A percentile compares a stretch with the other conserved stretches of the same genome.
Evolutionary conservation across 352 stramenopile genomes (phyloP).

Genomic region (Pythium apleroticum): DNA sequence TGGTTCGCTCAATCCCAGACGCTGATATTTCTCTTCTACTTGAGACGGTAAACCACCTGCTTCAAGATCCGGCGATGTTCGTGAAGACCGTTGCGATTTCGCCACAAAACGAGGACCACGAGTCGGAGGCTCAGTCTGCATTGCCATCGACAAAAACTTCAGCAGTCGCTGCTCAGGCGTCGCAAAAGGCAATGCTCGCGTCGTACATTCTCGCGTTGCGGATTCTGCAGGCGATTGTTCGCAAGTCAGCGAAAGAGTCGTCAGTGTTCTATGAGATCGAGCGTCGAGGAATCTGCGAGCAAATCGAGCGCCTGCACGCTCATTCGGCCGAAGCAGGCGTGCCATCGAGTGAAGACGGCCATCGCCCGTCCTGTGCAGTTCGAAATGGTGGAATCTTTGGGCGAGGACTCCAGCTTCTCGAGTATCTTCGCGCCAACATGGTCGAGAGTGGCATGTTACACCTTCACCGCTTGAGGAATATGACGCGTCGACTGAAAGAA

Average conservation of each 20-base stretch:
- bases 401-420: slow-evolving; percentile 48
- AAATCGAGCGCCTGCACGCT: slow-evolving; percentile 63
- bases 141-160: neutral
- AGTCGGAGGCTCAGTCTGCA: neutral
- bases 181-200: slow-evolving; percentile 21
- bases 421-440: slow-evolving; percentile 63
- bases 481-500: slow-evolving; percentile 57
- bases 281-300: slow-evolving; percentile 71
- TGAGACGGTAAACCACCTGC: slow-evolving; percentile 65
- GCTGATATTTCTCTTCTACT: slow-evolving; percentile 60
- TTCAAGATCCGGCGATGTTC: slow-evolving; percentile 41
- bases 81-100: neutral
- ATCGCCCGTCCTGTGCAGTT: neutral
- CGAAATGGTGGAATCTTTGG: slow-evolving; percentile 36
- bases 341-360: neutral
- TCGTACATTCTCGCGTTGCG: slow-evolving; percentile 70
- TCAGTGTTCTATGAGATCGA: slow-evolving; percentile 83
- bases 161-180: neutral
- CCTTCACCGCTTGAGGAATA: slow-evolving; percentile 72
- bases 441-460: slow-evolving; percentile 76
- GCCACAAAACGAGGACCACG: neutral
- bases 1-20: slow-evolving; percentile 51
- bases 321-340: slow-evolving; percentile 23
- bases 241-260: slow-evolving; percentile 56
- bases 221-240: slow-evolving; percentile 67